Evolutionary conservation across 352 stramenopile genomes (phyloP), one percentile per base, ranked within the genome.

Genomic region (Pythium sukuiense): DNA sequence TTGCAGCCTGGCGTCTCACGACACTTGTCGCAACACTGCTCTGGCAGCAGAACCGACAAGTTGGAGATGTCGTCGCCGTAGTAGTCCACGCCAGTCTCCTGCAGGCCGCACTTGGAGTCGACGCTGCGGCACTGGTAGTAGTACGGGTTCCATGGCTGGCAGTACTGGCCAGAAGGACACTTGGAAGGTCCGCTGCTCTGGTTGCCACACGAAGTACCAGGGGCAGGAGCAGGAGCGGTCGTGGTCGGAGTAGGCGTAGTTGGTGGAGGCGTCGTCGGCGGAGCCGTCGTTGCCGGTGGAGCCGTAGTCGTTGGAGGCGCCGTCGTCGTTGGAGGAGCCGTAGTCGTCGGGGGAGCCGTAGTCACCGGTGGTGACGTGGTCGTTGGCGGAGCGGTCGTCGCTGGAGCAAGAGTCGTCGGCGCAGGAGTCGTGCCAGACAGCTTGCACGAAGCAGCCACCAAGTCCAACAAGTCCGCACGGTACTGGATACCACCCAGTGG

Each of bases 111-210:
- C 49, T 65, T 65, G 48, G 49, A 27, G 50, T 66, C 60, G 18
- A 66, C 46, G 20, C 37, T 55, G 37, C 74, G 71, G 67, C 78
- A 86, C 62, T 86, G 78, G 67, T 83, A 81, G 65, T 72, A 74
- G 14, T 52, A 59, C 7, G 72, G 48, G 66, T 81, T 75, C 74
- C 77, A 85, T 7, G 77, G 75, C 66, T 85, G 77, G 64, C 77
- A 85, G 71, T 82, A 86, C 37, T 67, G 11, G 45, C 53, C 65
- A 1, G 33, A 55, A 18, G 46, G 61, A 35, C 61, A 68, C 30
- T 32, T 20, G 2, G n/a, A 30, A 0, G 43, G 41, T 12, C 61
- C 61, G 1, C 24, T 32, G 11, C 8, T 32, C 13, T 39, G 29
- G 32, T 57, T 67, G 30, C 61, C 61, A 50, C 61, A 67, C 16